phyloP scores from a whole-genome alignment of 148 eudicot species.

The Tetragonia tetragonoides region DNA sequence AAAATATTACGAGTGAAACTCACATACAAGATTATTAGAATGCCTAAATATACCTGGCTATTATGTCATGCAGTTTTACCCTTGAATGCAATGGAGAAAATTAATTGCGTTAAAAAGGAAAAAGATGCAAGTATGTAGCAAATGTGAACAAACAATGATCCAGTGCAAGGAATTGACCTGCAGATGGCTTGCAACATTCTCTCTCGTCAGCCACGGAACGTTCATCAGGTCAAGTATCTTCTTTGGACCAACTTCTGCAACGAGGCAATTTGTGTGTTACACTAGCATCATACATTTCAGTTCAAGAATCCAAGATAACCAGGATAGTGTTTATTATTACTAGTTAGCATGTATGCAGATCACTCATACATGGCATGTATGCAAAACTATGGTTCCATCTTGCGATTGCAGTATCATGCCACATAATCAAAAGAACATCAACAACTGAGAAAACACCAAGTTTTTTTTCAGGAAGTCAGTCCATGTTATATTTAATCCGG shows the following conservation, averaged over 20 bases:
- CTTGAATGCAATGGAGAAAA: not conserved
- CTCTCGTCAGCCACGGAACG: conserved; percentile 85
- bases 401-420: not conserved
- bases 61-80: not conserved
- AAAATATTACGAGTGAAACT: not conserved
- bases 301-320: conserved; percentile 9
- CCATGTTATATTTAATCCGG: not conserved
- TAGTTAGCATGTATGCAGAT: not conserved
- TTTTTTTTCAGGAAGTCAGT: not conserved
- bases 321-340: not conserved
- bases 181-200: conserved; percentile 97
- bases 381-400: not conserved
- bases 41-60: not conserved
- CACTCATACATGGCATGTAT: not conserved
- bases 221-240: conserved; percentile 91
- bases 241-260: conserved; percentile 96
- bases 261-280: conserved; percentile 23
- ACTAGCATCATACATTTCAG: conserved; percentile 13
- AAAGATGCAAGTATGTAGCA: conserved; percentile 8
- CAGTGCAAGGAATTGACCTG: conserved; percentile 52
- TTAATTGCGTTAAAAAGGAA: not conserved
- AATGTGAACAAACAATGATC: not conserved
- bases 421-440: not conserved
- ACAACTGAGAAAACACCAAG: not conserved
- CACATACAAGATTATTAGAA: not conserved